A percentile compares a stretch with the other conserved stretches of the same genome.
Conservation (phyloP, 106 monocot genomes). For the Dioscorea alata region DNA sequence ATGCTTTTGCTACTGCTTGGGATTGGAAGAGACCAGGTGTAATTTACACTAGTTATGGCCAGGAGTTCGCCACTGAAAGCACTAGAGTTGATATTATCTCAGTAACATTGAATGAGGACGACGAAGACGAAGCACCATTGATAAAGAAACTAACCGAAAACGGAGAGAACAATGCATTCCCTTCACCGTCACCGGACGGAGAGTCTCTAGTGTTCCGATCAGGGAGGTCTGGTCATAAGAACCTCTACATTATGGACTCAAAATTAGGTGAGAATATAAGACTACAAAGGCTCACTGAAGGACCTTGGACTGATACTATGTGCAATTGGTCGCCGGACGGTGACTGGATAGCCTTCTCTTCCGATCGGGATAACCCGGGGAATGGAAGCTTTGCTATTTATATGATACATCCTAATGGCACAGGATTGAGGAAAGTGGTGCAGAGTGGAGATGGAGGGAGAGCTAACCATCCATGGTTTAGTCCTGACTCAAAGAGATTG, state of each 20-base stretch:
- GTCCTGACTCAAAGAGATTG: conserved; percentile 55
- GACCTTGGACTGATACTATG: conserved; percentile 66
- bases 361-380: conserved; percentile 55
- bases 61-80: conserved; percentile 41
- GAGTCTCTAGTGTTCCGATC: conserved; percentile 89
- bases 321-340: conserved; percentile 78
- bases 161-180: conserved; percentile 89
- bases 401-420: conserved; percentile 64
- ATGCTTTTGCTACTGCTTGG: conserved; percentile 75
- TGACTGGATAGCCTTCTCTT: conserved; percentile 72
- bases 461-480: conserved; percentile 58
- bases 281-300: conserved; percentile 37
- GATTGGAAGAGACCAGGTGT: conserved; percentile 90
- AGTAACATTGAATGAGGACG: conserved; percentile 32
- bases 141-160: conserved; percentile 70
- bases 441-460: conserved; percentile 54
- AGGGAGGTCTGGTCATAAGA: conserved; percentile 82
- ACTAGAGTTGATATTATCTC: conserved; percentile 73
- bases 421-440: conserved; percentile 46
- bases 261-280: conserved; percentile 38
- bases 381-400: conserved; percentile 56
- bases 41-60: conserved; percentile 82
- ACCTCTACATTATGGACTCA: conserved; percentile 93
- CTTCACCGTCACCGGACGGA: conserved; percentile 89
- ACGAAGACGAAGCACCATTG: conserved; percentile 15